Percentiles rank a stretch among this genome's conserved stretches.
Conservation (phyloP, 148 eudicot species). For the Rhododendron ovatum region DNA sequence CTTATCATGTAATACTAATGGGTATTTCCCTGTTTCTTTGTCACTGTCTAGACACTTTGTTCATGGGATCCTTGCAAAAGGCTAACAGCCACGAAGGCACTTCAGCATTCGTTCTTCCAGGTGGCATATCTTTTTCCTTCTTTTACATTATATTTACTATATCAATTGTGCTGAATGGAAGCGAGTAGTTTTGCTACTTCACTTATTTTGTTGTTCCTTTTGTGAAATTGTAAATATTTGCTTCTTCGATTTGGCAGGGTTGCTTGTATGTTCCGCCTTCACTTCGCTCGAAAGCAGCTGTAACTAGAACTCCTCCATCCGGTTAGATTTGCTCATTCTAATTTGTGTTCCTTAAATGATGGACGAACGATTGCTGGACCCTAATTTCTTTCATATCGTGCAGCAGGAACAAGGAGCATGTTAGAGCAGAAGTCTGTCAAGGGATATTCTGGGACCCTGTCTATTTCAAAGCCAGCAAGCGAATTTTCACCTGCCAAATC, state of each 20-base stretch:
- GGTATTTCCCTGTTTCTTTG: neutral
- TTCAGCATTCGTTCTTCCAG: conserved; percentile 95
- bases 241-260: conserved; percentile 37
- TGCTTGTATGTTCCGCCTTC: conserved; percentile 66
- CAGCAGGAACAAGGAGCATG: conserved; percentile 36
- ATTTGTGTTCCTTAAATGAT: neutral
- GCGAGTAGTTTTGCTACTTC: neutral
- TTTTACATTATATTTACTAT: neutral
- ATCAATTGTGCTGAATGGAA: neutral
- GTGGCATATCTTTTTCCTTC: conserved; percentile 19
- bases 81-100: conserved; percentile 82
- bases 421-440: conserved; percentile 11
- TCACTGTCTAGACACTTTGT: conserved; percentile 55
- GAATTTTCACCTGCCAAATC: conserved; percentile 17
- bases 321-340: conserved; percentile 18
- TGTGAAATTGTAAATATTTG: neutral
- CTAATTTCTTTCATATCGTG: conserved; percentile 5
- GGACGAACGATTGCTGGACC: neutral
- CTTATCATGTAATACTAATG: neutral
- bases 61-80: conserved; percentile 87
- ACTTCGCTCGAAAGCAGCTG: conserved; percentile 44
- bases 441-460: conserved; percentile 10
- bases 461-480: conserved; percentile 16
- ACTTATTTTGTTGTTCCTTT: neutral
- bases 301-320: conserved; percentile 49